Evolutionary conservation across 306 rosid genomes (phyloP), one percentile per base, ranked within the genome.

Genomic region (Cicer judaicum): DNA sequence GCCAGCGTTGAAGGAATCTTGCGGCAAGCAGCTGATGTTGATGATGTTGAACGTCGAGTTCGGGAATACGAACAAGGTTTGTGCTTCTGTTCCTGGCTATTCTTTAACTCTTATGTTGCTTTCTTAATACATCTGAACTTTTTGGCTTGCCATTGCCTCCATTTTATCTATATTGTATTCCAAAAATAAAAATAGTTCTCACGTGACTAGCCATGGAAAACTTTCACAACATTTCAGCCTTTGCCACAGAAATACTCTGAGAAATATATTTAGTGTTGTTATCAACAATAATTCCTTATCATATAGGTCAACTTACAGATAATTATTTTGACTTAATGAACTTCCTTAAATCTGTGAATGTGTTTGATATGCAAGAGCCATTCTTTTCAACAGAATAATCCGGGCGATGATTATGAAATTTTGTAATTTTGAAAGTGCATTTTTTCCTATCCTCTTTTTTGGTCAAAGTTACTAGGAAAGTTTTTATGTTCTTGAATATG

Each of bases 21-120:
- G 89, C 83, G 99, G 55, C 99, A 95, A 90, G 97, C 99, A 60
- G 99, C 99, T 39, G 95, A 95, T 70, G 99, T 95, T 87, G 98
- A 90, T 24, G 96, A 90, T 21, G 99, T 95, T 83, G 96, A 95
- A 85, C 82, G 67, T 68, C 92, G 99, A 53, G 82, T 95, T 76
- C 89, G 87, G 53, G 99, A 85, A 61, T 95, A 92, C 64, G 99
- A 95, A 76, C 91, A 92, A 73, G 99, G 98, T 95, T 67, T 73
- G 82, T 74, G 64, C 19, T 63, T 74, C 75, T 68, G 59, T 54
- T 77, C 65, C 46, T 69, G 7, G 68, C 38, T 41, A 63, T 42
- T 47, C 16, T 59, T 64, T 61, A n/a, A 41, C 8, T 72, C 63
- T 10, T 47, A 53, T 73, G 64, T 49, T 42, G 49, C 56, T 74